Evolutionary conservation across 768 basidiomycete species (phyloP), one percentile per base, ranked within the genome.

Genomic region (Kwoniella dendrophila): DNA sequence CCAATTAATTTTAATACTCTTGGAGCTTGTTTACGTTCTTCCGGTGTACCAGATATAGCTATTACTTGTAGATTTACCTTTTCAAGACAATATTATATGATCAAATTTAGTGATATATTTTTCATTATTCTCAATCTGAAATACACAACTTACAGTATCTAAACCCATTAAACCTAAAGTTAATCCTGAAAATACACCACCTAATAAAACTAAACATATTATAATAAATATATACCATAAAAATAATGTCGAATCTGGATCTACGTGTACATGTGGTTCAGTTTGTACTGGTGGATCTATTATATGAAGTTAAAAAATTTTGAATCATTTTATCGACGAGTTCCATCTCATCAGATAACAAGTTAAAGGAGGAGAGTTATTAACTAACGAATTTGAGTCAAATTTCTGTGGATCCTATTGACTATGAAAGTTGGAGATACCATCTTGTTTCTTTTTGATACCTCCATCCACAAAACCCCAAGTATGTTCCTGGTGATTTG

Each of bases 51-150:
- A 3, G 73, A 59, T 27, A 69, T 55, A n/a, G 62, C 53, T 8
- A 75, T 57, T n/a, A 75, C 73, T 41, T 75, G 69, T 8, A 75
- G 64, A 41, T 75, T 75, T 7, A 75, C 73, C 73, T 75, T 33
- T 2, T 48, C 26, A 47, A 30, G 27, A 45, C 14, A 1, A 40
- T 40, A 12, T 40, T 40, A 14, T 40, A 2, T 20, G 43, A 44
- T 18, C 20, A 54, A 4, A 24, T 18, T 27, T 14, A 6, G 43
- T n/a, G n/a, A n/a, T n/a, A n/a, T n/a, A n/a, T n/a, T n/a, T n/a
- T n/a, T n/a, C n/a, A n/a, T n/a, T n/a, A n/a, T n/a, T n/a, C n/a
- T n/a, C n/a, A n/a, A n/a, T n/a, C n/a, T n/a, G n/a, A n/a, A n/a
- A 10, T 30, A 34, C 30, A 22, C 2, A 3, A 70, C 67, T 43